A percentile compares a stretch with the other conserved stretches of the same genome.
These are phyloP conservation scores for Ilyonectria mors-panacis DNA, from an alignment of 2,329 filamentous ascomycete genomes.

Conservation along the genomic window DNA sequence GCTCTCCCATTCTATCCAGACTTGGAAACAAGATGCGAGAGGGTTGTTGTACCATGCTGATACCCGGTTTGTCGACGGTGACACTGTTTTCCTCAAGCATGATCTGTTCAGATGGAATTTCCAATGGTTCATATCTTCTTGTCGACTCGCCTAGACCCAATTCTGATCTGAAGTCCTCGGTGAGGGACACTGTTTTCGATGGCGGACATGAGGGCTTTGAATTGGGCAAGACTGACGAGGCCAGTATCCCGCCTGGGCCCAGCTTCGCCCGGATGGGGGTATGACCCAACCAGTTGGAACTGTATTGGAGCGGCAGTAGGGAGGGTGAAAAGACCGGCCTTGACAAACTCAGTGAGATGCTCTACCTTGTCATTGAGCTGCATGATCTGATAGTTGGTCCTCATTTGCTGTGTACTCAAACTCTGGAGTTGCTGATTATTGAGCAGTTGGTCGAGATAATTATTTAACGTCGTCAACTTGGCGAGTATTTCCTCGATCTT, in stretches of 20 bases:
- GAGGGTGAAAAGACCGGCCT: slow-evolving; percentile 4
- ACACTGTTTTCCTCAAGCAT: not conserved
- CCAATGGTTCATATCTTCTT: not conserved
- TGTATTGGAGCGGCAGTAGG: not conserved
- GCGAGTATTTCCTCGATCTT: slow-evolving; percentile 13
- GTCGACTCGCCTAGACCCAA: not conserved
- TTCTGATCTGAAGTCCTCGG: not conserved
- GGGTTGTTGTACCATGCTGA: slow-evolving; percentile 11
- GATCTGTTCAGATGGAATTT: not conserved
- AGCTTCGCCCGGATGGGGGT: not conserved
- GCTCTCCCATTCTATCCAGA: slow-evolving; percentile 16
- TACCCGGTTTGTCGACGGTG: not conserved
- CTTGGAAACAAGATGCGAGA: slow-evolving; percentile 8
- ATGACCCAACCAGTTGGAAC: not conserved
- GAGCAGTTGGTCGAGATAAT: slow-evolving; percentile 10
- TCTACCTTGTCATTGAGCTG: slow-evolving; percentile 15
- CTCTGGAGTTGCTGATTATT: slow-evolving; percentile 7
- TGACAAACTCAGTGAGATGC: slow-evolving; percentile 1
- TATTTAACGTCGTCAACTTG: slow-evolving; percentile 7
- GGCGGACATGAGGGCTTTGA: slow-evolving; percentile 15
- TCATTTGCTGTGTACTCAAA: slow-evolving; percentile 7
- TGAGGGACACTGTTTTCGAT: slow-evolving; percentile 3
- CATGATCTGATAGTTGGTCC: slow-evolving; percentile 15
- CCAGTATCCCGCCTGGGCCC: slow-evolving; percentile 1
- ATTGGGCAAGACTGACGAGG: slow-evolving; percentile 7